Base-by-base conservation (phyloP, 2,329 filamentous ascomycete species). In the Aspergillus fumigatiaffinis region DNA sequence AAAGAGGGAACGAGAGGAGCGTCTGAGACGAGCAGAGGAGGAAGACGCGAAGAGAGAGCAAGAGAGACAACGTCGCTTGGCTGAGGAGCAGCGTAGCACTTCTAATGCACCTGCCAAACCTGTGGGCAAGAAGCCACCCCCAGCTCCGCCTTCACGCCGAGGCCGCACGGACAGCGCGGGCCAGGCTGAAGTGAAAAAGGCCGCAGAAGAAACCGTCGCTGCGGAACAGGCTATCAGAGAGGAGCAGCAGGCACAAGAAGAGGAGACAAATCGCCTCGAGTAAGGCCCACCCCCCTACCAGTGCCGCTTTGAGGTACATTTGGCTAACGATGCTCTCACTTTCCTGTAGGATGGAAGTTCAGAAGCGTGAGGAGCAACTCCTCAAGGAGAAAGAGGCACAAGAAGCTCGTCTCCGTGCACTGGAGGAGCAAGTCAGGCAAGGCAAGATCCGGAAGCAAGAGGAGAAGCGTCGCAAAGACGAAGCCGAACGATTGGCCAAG, bases 391-490 rank as follows among this genome's bases (percentile, higher is more conserved):
- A 88, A 54, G 85, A 92, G 67, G 91, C 89, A 53, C 87, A 92
- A 44, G 86, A 89, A 66, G 89, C 90, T 61, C 91, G 92, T 52
- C 83, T 97, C 25, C 91, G 87, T 71, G 92, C 91, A 17, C 84
- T 99, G 8, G 92, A 99, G 75, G 92, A 97, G 72, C 92, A 97
- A 74, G 92, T 97, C 53, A 88, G 87, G 61, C 90, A 92, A 71
- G 91, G 92, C 68, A 99, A 97, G 79, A 78, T 97, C 53, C 93
- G 91, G 81, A 97, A 96, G 76, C 90, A 95, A 65, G 94, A 99
- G 73, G 94, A 97, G 77, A 97, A 96, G 80, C 90, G 88, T 61
- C 88, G 85, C 66, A 94, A 92, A 80, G 92, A 96, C 78, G 93
- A 91, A 23, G 92, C 92, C 9, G 82, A 90, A 68, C 89, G 89